Evolutionary conservation across 305 asterid species (phyloP).

Genomic region (Plantago lanceolata): DNA sequence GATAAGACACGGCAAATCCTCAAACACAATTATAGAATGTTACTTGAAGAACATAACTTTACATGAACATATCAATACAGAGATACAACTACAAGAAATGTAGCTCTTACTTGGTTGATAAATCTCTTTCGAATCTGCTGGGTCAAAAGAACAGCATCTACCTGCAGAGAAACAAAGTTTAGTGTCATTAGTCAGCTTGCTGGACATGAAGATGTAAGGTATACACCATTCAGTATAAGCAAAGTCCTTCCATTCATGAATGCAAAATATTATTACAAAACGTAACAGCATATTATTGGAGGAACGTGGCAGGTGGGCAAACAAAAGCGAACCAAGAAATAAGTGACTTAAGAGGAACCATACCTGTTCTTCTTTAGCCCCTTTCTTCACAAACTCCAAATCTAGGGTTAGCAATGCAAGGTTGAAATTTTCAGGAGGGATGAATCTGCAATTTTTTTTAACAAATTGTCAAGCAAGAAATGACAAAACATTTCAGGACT

Average conservation of each 20-base stretch:
- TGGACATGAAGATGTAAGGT: conserved; percentile 1
- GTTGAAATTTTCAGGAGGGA: conserved; percentile 78
- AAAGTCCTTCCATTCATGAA: background rate
- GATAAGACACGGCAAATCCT: too few species aligned
- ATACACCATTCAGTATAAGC: conserved; percentile 9
- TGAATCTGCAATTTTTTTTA: conserved; percentile 43
- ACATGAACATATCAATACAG: background rate
- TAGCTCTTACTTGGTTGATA: conserved; percentile 55
- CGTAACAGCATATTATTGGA: conserved; percentile 8
- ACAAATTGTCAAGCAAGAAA: conserved; percentile 20
- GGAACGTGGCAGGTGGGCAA: conserved; percentile 8
- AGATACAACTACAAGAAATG: conserved; percentile 11
- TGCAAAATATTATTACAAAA: conserved; percentile 4
- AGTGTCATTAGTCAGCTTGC: conserved; percentile 13
- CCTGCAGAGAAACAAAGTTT: conserved; percentile 43
- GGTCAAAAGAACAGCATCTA: conserved; percentile 74
- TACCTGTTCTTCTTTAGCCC: conserved; percentile 85
- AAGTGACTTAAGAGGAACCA: conserved; percentile 18
- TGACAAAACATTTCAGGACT: background rate
- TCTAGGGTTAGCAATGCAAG: conserved; percentile 80
- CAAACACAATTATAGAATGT: background rate
- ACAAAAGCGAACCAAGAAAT: background rate
- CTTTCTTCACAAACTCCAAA: conserved; percentile 93
- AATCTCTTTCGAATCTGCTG: conserved; percentile 70
- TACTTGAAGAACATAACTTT: conserved; percentile 4